Conservation (phyloP, 768 basidiomycete genomes). For the Naganishia vaughanmartiniae region DNA sequence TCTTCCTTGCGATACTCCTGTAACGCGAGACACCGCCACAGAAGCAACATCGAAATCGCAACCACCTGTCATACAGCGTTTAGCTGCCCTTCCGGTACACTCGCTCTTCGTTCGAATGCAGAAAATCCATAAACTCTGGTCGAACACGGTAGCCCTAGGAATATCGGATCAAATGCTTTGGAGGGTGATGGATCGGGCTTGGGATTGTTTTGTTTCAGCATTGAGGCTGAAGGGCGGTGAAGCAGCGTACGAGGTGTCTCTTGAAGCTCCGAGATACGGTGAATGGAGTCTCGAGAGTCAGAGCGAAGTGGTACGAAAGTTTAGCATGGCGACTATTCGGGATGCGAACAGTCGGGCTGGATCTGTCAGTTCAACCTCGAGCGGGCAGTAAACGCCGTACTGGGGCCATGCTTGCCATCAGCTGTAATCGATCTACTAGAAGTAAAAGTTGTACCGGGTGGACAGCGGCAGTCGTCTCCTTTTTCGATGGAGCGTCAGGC, state of each 20-base stretch:
- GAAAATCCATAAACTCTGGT: constrained; percentile 66
- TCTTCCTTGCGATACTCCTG: neutral
- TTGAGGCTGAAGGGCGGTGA: neutral
- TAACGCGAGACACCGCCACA: neutral
- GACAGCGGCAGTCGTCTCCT: neutral
- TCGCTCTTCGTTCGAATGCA: constrained; percentile 16
- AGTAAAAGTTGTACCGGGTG: neutral
- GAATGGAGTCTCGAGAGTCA: neutral
- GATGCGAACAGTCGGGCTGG: constrained; percentile 2
- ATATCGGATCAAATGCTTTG: constrained; percentile 66
- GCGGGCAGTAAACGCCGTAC: neutral
- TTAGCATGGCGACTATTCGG: constrained; percentile 18
- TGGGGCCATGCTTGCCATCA: neutral
- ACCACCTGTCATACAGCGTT: neutral
- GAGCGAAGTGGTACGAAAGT: constrained; percentile 15
- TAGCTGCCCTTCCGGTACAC: constrained; percentile 14
- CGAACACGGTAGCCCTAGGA: constrained; percentile 69
- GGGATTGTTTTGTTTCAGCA: constrained; percentile 49
- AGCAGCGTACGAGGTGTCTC: constrained; percentile 6
- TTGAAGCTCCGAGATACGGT: too few species aligned
- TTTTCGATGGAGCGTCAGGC: neutral
- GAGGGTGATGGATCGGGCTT: constrained; percentile 66
- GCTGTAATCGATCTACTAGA: neutral
- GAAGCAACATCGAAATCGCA: neutral
- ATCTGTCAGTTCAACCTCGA: neutral